Conservation (phyloP, 129 eudicot species). For the Flaveria brownii region DNA sequence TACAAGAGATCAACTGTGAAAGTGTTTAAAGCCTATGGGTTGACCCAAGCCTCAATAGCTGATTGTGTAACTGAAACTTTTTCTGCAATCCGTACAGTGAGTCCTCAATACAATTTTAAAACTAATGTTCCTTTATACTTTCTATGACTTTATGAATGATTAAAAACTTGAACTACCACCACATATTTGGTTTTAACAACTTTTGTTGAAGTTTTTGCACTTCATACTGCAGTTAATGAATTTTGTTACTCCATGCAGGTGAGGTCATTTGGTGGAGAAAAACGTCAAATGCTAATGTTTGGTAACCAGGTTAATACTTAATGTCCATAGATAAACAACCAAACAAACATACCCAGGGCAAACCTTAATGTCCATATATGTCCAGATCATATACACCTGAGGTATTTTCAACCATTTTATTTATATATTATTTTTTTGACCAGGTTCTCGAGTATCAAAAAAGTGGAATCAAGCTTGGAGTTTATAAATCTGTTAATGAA, state of each 20-base stretch:
- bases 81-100: slow-evolving; percentile 95
- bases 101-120: slow-evolving; percentile 27
- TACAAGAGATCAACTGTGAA: slow-evolving; percentile 87
- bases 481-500: slow-evolving; percentile 79
- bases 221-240: background rate
- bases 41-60: slow-evolving; percentile 82
- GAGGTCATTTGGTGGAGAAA: slow-evolving; percentile 95
- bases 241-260: slow-evolving; percentile 55
- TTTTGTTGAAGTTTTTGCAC: background rate
- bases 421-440: slow-evolving; percentile 17
- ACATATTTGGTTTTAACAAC: background rate
- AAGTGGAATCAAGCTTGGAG: slow-evolving; percentile 89
- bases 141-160: slow-evolving; percentile 11
- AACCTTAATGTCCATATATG: background rate
- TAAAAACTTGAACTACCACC: slow-evolving; percentile 2
- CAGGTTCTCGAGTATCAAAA: slow-evolving; percentile 72
- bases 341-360: background rate
- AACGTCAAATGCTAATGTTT: slow-evolving; percentile 90
- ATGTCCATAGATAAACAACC: background rate
- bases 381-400: background rate
- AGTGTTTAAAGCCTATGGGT: slow-evolving; percentile 91
- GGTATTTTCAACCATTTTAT: slow-evolving; percentile 19
- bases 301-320: slow-evolving; percentile 66
- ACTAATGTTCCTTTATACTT: background rate
- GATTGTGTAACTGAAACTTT: slow-evolving; percentile 93